A percentile compares a stretch with the other conserved stretches of the same genome.
Conservation (phyloP, 2,329 filamentous ascomycete genomes). For the Chalaropsis ovoidea region DNA sequence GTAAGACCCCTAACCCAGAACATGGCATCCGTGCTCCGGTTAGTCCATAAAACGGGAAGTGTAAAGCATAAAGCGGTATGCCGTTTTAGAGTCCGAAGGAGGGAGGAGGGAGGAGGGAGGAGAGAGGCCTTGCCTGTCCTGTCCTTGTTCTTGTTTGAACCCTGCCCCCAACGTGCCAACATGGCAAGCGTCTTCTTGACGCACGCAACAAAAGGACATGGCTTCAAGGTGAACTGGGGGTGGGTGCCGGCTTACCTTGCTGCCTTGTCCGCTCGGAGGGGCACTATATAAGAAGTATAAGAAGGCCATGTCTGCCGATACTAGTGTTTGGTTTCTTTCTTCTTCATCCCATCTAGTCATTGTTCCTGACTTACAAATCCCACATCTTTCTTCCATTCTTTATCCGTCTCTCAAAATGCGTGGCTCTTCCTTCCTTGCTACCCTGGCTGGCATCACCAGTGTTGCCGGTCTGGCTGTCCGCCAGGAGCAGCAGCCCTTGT, state of each 20-base stretch:
- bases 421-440: slow-evolving; percentile 14
- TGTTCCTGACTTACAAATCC: neutral
- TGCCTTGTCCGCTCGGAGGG: neutral
- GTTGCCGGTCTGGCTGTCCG: slow-evolving; percentile 28
- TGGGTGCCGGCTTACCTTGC: neutral
- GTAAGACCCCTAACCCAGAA: neutral
- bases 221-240: neutral
- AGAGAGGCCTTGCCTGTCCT: neutral
- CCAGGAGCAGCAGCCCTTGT: slow-evolving; percentile 29
- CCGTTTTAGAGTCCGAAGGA: neutral
- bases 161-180: neutral
- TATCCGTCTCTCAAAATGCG: slow-evolving; percentile 14
- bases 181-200: neutral
- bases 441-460: slow-evolving; percentile 10
- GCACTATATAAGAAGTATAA: slow-evolving; percentile 3
- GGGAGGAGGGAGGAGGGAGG: neutral
- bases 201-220: neutral
- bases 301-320: neutral
- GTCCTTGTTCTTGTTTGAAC: neutral
- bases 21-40: neutral
- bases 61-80: neutral
- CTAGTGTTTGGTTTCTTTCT: neutral
- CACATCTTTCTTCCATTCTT: neutral
- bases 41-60: neutral
- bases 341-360: slow-evolving; percentile 13